Percentiles rank a stretch among this genome's conserved stretches.
phyloP scores from a whole-genome alignment of 208 protist genomes.

The Lotmaria passim region DNA sequence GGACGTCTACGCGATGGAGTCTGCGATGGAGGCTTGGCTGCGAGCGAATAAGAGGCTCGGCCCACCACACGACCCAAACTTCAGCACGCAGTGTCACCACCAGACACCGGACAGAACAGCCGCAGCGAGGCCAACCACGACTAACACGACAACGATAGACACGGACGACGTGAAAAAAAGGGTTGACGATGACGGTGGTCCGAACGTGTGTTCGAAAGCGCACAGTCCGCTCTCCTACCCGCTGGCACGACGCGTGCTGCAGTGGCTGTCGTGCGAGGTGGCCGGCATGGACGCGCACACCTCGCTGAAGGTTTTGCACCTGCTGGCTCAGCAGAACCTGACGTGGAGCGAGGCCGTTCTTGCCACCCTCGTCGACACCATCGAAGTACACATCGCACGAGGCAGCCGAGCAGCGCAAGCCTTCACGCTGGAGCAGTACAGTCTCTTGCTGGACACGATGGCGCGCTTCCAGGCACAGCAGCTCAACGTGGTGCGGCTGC shows the following conservation, averaged over 20 bases:
- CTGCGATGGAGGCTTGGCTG: slow-evolving; percentile 22
- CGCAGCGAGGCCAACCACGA: not conserved
- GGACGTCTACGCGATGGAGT: slow-evolving; percentile 33
- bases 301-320: slow-evolving; percentile 58
- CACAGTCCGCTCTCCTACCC: slow-evolving; percentile 23
- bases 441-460: slow-evolving; percentile 58
- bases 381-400: slow-evolving; percentile 31
- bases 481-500: slow-evolving; percentile 9
- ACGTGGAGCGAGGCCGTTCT: slow-evolving; percentile 50
- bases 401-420: not conserved
- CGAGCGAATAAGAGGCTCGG: too few relatives aligned
- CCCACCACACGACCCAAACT: too few relatives aligned
- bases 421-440: slow-evolving; percentile 23
- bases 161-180: not conserved
- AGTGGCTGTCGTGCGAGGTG: slow-evolving; percentile 48
- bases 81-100: too few relatives aligned
- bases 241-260: slow-evolving; percentile 36
- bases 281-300: slow-evolving; percentile 31
- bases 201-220: not conserved
- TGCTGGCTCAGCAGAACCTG: slow-evolving; percentile 62
- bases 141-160: not conserved
- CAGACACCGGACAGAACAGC: too few relatives aligned
- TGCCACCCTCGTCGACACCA: slow-evolving; percentile 70
- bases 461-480: slow-evolving; percentile 49
- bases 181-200: too few relatives aligned